A percentile compares a stretch with the other conserved stretches of the same genome.
These are phyloP conservation scores for Rhizopus microsporus DNA, from an alignment of 371 early-diverging fungal genomes.

Conservation along the genomic window DNA sequence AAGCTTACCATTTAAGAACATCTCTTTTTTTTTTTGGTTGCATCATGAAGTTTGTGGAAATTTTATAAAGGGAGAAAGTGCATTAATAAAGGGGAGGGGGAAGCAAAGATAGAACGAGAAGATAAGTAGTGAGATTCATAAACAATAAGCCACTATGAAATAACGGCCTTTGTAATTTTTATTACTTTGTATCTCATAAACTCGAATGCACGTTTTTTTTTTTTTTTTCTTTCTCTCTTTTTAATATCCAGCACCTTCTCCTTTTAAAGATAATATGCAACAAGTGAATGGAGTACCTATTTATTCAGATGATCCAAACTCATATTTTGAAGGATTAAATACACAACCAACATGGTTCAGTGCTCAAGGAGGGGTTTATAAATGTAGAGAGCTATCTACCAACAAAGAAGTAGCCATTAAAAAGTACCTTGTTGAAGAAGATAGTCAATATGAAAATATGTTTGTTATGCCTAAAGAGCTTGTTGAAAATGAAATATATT, in stretches of 20 bases:
- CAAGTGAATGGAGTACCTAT: constrained; percentile 54
- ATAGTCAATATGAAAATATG: constrained; percentile 39
- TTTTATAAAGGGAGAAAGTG: neutral
- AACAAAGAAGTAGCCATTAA: constrained; percentile 44
- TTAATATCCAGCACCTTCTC: neutral
- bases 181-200: constrained; percentile 1
- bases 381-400: constrained; percentile 33
- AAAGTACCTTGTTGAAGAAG: constrained; percentile 50
- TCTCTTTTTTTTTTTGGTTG: no score
- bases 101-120: neutral
- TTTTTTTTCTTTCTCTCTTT: neutral
- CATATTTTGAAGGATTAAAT: constrained; percentile 41
- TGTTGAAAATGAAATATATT: constrained; percentile 54
- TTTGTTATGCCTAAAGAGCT: constrained; percentile 57
- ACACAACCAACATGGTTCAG: constrained; percentile 53
- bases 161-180: neutral
- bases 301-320: constrained; percentile 40
- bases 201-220: constrained; percentile 1
- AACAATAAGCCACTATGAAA: constrained; percentile 1
- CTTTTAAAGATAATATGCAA: constrained; percentile 28
- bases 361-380: constrained; percentile 55
- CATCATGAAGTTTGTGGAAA: neutral
- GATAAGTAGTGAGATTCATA: neutral
- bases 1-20: no score
- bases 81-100: neutral